phyloP scores from a whole-genome alignment of 306 rosid species.

The Rosa rugosa region DNA sequence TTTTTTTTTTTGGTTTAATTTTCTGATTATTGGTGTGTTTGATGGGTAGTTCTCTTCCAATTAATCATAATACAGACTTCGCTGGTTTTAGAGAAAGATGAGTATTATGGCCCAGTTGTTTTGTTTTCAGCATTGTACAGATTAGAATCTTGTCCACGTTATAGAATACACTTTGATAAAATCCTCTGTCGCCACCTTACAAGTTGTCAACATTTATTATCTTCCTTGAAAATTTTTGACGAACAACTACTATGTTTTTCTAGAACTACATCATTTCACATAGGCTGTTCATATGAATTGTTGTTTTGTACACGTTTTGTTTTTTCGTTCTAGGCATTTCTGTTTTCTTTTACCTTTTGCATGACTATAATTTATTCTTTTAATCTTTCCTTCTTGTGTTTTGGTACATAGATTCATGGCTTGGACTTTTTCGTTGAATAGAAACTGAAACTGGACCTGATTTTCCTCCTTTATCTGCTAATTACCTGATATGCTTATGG shows the following conservation, averaged over 20 bases:
- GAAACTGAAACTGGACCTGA: neutral
- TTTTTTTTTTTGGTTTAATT: no score
- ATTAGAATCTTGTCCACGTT: neutral
- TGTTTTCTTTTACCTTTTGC: no score
- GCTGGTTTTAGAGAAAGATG: neutral
- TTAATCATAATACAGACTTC: neutral
- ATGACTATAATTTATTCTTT: neutral
- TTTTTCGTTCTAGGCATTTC: no score
- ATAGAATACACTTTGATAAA: neutral
- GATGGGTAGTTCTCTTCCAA: neutral
- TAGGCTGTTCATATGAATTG: neutral
- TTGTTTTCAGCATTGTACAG: neutral
- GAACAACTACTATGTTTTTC: neutral
- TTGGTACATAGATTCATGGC: neutral
- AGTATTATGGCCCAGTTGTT: neutral
- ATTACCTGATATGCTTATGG: neutral
- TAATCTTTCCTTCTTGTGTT: neutral
- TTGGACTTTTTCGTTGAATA: neutral
- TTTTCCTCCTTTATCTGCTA: neutral
- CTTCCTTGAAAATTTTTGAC: neutral
- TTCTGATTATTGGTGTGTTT: neutral
- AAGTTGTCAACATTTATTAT: neutral
- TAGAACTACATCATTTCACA: neutral
- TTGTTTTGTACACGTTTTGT: no score
- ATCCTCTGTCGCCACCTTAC: no score